phyloP scores from a whole-genome alignment of 2,329 filamentous ascomycete species.

The Fusarium sp. region DNA sequence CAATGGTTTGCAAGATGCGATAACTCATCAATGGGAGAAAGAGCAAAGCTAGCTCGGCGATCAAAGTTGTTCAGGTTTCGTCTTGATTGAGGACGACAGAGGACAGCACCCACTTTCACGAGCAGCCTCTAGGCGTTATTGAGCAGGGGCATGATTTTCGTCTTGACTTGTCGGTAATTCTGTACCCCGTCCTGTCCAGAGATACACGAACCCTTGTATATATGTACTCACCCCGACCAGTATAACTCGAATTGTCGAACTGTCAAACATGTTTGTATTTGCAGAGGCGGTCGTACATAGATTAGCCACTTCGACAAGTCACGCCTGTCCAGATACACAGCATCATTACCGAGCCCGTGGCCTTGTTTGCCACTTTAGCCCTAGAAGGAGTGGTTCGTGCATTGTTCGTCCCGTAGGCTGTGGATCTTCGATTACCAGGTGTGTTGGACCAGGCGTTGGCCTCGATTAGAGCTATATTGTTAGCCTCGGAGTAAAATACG shows the following conservation, averaged over 20 bases:
- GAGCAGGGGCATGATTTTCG: background rate
- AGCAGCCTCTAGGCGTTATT: conserved; percentile 1
- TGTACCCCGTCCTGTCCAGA: too few species aligned
- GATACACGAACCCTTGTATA: conserved; percentile 19
- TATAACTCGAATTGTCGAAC: background rate
- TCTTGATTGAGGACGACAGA: background rate
- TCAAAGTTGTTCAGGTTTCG: background rate
- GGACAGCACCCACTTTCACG: background rate
- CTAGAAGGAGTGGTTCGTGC: conserved; percentile 28
- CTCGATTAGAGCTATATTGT: conserved; percentile 13
- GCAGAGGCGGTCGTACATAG: background rate
- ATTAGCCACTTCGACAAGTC: background rate
- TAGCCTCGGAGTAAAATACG: conserved; percentile 10
- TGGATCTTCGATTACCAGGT: conserved; percentile 18
- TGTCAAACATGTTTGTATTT: conserved; percentile 3
- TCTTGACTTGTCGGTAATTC: conserved; percentile 16
- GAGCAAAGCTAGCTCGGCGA: background rate
- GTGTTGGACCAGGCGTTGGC: conserved; percentile 22
- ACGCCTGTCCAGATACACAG: conserved; percentile 1
- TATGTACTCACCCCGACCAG: conserved; percentile 6
- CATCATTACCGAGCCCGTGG: conserved; percentile 20
- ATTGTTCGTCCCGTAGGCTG: conserved; percentile 14
- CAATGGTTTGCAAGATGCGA: background rate
- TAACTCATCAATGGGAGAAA: background rate
- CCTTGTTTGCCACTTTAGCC: conserved; percentile 8